Base-by-base conservation (phyloP, 768 basidiomycete genomes). In the Scleroderma citrinum region DNA sequence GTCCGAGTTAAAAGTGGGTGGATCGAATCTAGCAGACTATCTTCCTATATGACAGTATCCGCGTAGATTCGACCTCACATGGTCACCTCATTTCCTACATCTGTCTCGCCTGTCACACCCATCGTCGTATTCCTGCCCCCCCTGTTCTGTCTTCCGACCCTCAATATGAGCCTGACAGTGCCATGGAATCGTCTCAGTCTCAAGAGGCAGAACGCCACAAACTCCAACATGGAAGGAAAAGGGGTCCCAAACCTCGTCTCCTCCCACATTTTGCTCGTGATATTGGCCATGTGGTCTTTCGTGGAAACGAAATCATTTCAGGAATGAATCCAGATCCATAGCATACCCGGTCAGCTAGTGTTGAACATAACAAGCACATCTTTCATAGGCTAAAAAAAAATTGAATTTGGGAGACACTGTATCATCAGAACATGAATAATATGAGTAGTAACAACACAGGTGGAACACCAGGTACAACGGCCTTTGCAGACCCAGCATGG, bases 121-220 rank as follows among this genome's bases (percentile, higher is more conserved):
- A 71, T n/a, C 78, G 82, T 46, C 75, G 76, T 19, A 82, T 89
- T 34, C 87, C 88, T 1, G 82, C 85, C 1, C 83, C 84, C 1
- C 80, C 82, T 1, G 63, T 62, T 7, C 48, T 69, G 12, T 29
- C 8, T 29, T 35, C 34, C 34, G n/a, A 4, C 46, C 17, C 16
- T 11, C 13, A 8, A 51, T 44, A 34, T 21, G 43, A n/a, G 12
- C n/a, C 42, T 12, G 39, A n/a, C 24, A 29, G 45, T n/a, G 47
- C 23, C 8, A 2, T 8, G 23, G 46, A 37, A 8, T 51, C 45
- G 20, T 5, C 31, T 13, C 24, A 24, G 23, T 23, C 13, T n/a
- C 24, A 6, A 21, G 12, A 16, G n/a, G 16, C 16, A 23, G 4
- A 21, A 13, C 39, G 24, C 20, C 24, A n/a, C 12, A 41, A 26